Evolutionary conservation across 768 basidiomycete genomes (phyloP).

Genomic region (Calocybe cyanea): DNA sequence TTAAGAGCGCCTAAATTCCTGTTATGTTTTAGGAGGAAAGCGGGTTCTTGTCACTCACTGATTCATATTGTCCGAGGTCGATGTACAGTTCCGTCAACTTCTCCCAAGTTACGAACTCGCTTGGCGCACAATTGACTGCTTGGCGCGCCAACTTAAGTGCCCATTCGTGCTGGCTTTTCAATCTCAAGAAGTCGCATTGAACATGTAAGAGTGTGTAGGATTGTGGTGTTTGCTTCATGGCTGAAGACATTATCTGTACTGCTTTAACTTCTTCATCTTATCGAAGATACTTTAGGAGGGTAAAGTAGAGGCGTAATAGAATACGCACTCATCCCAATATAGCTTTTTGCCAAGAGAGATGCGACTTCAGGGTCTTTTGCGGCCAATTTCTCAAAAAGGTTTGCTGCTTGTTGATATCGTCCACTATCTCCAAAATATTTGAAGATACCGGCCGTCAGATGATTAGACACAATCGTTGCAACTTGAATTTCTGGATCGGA

Average conservation of each 20-base stretch:
- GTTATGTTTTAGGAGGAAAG: background rate
- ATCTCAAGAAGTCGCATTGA: conserved; percentile 90
- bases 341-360: conserved; percentile 80
- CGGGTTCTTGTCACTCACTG: conserved; percentile 34
- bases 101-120: conserved; percentile 99
- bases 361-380: conserved; percentile 89
- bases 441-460: conserved; percentile 89
- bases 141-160: conserved; percentile 88
- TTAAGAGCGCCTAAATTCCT: conserved; percentile 62
- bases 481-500: conserved; percentile 99
- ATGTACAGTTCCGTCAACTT: conserved; percentile 95
- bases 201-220: conserved; percentile 93
- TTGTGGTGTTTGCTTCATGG: conserved; percentile 82
- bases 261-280: conserved; percentile 98
- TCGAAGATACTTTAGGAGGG: background rate
- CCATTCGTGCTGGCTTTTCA: conserved; percentile 83
- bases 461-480: conserved; percentile 93
- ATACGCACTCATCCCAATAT: conserved; percentile 94
- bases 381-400: conserved; percentile 88
- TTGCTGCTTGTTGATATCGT: conserved; percentile 82
- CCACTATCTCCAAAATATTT: conserved; percentile 97
- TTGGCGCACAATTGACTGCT: conserved; percentile 97
- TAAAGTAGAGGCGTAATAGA: background rate
- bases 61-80: conserved; percentile 83
- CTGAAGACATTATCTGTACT: conserved; percentile 85